Evolutionary conservation across 78 protist genomes (phyloP).

Genomic region (Isochrysis galbana): DNA sequence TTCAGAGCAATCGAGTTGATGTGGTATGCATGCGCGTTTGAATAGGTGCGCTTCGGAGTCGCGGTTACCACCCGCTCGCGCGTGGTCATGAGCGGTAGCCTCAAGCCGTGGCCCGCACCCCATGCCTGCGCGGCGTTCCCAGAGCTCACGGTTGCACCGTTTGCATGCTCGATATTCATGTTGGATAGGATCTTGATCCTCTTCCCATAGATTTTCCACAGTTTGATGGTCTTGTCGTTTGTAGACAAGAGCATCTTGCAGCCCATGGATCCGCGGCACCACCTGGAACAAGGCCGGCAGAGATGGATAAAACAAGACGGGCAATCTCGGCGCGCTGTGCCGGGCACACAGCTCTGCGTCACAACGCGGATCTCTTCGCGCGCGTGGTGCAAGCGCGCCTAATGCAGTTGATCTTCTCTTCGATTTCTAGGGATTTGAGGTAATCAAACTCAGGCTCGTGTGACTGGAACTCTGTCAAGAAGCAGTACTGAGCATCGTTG

Average conservation of each 20-base stretch:
- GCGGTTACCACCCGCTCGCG: neutral
- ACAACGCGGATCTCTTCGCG: no score
- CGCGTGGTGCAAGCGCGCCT: no score
- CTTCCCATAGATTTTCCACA: conserved; percentile 91
- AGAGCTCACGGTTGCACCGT: neutral
- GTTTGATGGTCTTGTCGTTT: conserved; percentile 96
- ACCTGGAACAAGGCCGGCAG: no score
- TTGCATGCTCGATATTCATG: neutral
- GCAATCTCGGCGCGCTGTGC: no score
- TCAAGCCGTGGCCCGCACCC: neutral
- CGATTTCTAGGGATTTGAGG: conserved; percentile 93
- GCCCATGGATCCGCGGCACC: neutral
- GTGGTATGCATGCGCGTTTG: conserved; percentile 97
- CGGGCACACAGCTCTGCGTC: no score
- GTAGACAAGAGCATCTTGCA: conserved; percentile 85
- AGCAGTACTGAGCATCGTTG: conserved; percentile 74
- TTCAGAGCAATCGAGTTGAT: conserved; percentile 81
- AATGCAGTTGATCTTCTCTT: conserved; percentile 93
- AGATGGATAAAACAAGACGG: no score
- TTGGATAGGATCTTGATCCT: neutral
- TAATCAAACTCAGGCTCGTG: conserved; percentile 98
- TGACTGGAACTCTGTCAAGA: conserved; percentile 95
- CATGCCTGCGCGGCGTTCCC: neutral
- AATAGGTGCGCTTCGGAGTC: conserved; percentile 69
- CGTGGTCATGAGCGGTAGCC: neutral